Evolutionary conservation across 176 grass and related monocot genomes (phyloP), one percentile per base, ranked within the genome.

Genomic region (Pontederia paniculata): DNA sequence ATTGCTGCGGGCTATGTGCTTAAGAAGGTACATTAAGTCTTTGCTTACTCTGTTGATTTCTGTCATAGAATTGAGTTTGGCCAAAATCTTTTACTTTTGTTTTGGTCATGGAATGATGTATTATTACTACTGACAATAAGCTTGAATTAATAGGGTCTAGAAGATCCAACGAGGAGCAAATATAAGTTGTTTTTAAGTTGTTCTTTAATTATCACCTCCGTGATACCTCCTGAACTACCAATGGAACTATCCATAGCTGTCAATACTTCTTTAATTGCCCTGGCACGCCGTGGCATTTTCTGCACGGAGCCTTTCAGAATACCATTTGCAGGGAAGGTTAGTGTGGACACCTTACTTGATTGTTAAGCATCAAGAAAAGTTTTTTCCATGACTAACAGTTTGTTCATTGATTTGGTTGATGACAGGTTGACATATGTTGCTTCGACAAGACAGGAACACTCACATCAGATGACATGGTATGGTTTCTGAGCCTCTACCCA

Each of bases 171-270:
- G 62, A 98, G 87, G 80, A 98, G 87, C 66, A 91, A 81, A 81
- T 98, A 98, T 60, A 98, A 98, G 66, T 87, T 98, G 63, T 75
- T 98, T 12, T 84, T 98, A 71, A 98, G 93, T 69, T 98, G 93
- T 79, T 98, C 93, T 21, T 77, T 98, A 58, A 98, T 98, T 77
- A 76, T 98, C 50, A 98, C 93, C 74, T 98, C 93, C 66, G 93
- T 98, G 66, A 98, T 98, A 74, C 93, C 93, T 49, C 87, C 93
- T 77, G 93, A 98, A 73, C 55, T 98, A 18, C 93, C 93, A 66
- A 98, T 98, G 93, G 93, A 98, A 57, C 78, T 98, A 54, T 98
- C 93, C 18, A 98, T 98, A 77, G 93, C 93, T 61, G 93, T 98
- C 1, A 98, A 98, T 74, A 98, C 93, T 65, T 98, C 93, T 75